Base-by-base conservation (phyloP, 2,329 filamentous ascomycete species). In the Monosporascus sp. region DNA sequence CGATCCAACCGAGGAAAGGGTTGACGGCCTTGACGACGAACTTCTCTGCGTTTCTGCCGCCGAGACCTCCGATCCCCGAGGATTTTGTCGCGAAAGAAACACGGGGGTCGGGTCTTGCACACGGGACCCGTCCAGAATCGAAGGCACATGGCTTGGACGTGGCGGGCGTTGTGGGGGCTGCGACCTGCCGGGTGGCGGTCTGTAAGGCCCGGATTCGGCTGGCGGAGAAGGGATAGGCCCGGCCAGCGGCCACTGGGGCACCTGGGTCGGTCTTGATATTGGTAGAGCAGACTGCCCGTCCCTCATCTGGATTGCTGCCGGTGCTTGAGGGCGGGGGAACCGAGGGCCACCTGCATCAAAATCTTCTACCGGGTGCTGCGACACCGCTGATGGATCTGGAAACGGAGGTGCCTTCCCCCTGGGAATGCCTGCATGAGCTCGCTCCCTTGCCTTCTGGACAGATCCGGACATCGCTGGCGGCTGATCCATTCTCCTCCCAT, bases 71-170 rank as follows among this genome's bases (percentile, higher is more conserved):
- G 71, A 71, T 53, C 68, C 70, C 48, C 72, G 69, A 7, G 63
- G 60, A 46, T 63, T 64, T 49, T 73, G 72, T 5, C 72, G 71
- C 37, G 64, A 77, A 52, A 76, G 76, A 51, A 84, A 84, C 5
- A 76, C 69, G 8, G 82, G 80, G 0, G 78, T 82, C 22, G 74
- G 77, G 6, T 83, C 79, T 66, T 85, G 79, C 16, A 82, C 64
- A 53, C 72, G 76, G 40, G 82, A 80, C 53, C 74, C 73, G 60
- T 85, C 81, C 24, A 84, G 68, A 36, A 84, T 78, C 1, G 82
- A 84, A 9, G 82, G 81, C 2, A 85, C 80, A 56, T 75, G 68
- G 59, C 82, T 85, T 7, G 83, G 83, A 38, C 84, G 76, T 11
- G 81, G 81, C 9, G 83, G 84, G 57, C 83, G 75, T 63, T 78